Evolutionary conservation across 352 stramenopile genomes (phyloP).

Genomic region (Globisporangium mamillatum): DNA sequence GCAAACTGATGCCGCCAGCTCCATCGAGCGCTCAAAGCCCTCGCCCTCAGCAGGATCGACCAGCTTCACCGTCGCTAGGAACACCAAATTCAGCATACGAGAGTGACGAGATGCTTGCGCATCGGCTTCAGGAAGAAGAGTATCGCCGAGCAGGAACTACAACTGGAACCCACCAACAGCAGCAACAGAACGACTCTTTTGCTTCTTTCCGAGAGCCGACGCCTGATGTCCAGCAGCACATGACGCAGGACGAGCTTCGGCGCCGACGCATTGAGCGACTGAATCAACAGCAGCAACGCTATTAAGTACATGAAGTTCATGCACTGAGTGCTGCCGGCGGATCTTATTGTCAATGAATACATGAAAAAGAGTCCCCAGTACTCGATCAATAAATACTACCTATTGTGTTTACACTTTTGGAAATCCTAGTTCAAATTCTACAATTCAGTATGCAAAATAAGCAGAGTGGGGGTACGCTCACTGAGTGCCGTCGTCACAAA

Average conservation of each 20-base stretch:
- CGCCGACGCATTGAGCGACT: constrained; percentile 28
- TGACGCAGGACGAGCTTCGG: constrained; percentile 29
- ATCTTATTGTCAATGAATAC: neutral
- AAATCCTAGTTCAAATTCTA: neutral
- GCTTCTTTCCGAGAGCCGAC: constrained; percentile 3
- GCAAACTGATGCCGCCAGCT: neutral
- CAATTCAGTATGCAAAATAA: neutral
- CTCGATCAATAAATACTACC: neutral
- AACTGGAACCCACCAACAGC: neutral
- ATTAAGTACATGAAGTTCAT: neutral
- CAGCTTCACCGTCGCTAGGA: neutral
- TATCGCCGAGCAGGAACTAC: constrained; percentile 6
- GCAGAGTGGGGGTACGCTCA: neutral
- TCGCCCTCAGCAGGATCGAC: neutral
- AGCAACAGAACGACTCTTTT: neutral
- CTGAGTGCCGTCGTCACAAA: constrained; percentile 16
- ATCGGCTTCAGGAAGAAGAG: constrained; percentile 29
- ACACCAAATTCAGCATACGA: neutral
- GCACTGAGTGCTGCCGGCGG: no score
- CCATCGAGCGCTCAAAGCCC: neutral
- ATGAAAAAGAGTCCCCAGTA: neutral
- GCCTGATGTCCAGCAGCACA: neutral
- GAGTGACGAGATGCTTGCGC: constrained; percentile 23
- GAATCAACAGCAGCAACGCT: neutral
- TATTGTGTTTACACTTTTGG: neutral